phyloP scores from a whole-genome alignment of 2,329 filamentous ascomycete genomes.

The Teratosphaeria pseudoeucalypti region DNA sequence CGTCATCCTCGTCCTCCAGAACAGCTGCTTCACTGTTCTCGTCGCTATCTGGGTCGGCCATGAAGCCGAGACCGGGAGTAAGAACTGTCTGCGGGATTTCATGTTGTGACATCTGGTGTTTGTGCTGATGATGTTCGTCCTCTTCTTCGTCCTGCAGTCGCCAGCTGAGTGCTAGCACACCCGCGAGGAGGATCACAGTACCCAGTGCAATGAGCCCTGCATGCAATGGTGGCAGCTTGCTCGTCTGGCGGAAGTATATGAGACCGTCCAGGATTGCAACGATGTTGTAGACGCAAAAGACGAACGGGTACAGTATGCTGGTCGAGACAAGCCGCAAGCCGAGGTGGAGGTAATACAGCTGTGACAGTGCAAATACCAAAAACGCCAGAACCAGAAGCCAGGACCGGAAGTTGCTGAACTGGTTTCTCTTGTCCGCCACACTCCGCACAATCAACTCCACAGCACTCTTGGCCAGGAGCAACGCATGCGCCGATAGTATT shows the following conservation, averaged over 20 bases:
- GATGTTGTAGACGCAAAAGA: constrained; percentile 99
- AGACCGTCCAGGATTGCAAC: constrained; percentile 94
- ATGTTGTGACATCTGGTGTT: constrained; percentile 19
- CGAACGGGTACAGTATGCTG: constrained; percentile 87
- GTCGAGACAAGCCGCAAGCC: constrained; percentile 92
- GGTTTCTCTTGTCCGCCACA: constrained; percentile 73
- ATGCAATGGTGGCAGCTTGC: constrained; percentile 63
- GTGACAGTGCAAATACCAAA: constrained; percentile 69
- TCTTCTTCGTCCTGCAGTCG: constrained; percentile 67
- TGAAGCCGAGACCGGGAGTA: constrained; percentile 64
- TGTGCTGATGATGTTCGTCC: constrained; percentile 43
- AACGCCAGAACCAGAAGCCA: constrained; percentile 83
- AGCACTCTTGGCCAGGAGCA: constrained; percentile 90
- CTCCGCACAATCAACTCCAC: constrained; percentile 89
- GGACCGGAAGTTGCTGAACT: constrained; percentile 91
- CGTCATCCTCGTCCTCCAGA: constrained; percentile 5
- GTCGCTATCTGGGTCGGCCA: constrained; percentile 22
- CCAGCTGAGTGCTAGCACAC: constrained; percentile 89
- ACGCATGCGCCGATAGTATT: constrained; percentile 83
- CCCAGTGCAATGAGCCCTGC: constrained; percentile 77
- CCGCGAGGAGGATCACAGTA: constrained; percentile 72
- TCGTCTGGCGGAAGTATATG: constrained; percentile 89
- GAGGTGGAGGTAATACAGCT: constrained; percentile 90
- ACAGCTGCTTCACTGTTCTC: constrained; percentile 12
- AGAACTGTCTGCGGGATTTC: constrained; percentile 53